Conservation (phyloP, 1,284 basidiomycete genomes). For the Ceratobasidium sp. region DNA sequence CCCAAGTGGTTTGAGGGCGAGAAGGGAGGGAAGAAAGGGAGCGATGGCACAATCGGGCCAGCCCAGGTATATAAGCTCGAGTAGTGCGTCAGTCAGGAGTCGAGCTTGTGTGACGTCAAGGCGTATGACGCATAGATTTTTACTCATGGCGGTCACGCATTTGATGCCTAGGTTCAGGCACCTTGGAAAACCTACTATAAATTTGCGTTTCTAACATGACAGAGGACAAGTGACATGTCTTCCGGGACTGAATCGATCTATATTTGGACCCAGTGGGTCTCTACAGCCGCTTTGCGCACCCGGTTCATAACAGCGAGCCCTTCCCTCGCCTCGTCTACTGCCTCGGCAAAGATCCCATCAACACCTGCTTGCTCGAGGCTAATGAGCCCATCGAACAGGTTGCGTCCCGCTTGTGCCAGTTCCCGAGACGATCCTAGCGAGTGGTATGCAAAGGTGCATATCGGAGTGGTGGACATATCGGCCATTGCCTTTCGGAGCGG, state of each 20-base stretch:
- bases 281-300: constrained; percentile 91
- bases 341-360: constrained; percentile 89
- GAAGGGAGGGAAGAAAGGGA: not conserved
- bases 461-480: constrained; percentile 54
- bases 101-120: constrained; percentile 36
- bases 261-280: constrained; percentile 62
- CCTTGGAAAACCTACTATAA: constrained; percentile 5
- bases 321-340: constrained; percentile 81
- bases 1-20: not conserved
- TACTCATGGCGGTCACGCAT: constrained; percentile 15
- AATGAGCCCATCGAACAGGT: constrained; percentile 89
- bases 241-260: constrained; percentile 7
- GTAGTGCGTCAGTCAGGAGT: constrained; percentile 24
- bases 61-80: constrained; percentile 22
- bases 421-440: constrained; percentile 71
- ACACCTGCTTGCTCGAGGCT: constrained; percentile 81
- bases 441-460: constrained; percentile 54
- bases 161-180: not conserved
- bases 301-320: constrained; percentile 98
- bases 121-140: constrained; percentile 24
- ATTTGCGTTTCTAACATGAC: not conserved
- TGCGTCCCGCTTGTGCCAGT: constrained; percentile 77
- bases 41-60: not conserved
- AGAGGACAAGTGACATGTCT: constrained; percentile 3
- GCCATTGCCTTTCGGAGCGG: constrained; percentile 51